phyloP scores from a whole-genome alignment of 2,329 filamentous ascomycete species.

The Knufia fluminis region DNA sequence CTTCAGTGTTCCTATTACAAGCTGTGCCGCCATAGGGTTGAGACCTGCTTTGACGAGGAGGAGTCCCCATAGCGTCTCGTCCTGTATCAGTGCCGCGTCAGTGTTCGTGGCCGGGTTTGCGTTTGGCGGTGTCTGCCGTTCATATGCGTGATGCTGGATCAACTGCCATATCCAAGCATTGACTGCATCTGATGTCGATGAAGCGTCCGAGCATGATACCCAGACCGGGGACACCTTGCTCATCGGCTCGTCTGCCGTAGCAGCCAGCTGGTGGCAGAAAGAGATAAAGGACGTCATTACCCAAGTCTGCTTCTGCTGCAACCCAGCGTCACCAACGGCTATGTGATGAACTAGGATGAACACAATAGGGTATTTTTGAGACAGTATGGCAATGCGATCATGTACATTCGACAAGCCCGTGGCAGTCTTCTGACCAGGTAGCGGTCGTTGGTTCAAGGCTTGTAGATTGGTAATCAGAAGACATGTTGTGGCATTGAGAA shows the following conservation, averaged over 20 bases:
- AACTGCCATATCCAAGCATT: conserved; percentile 29
- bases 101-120: conserved; percentile 15
- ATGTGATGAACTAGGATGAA: conserved; percentile 36
- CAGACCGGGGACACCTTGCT: conserved; percentile 14
- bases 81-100: conserved; percentile 36
- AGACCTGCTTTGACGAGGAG: conserved; percentile 58
- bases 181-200: conserved; percentile 2
- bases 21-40: conserved; percentile 64
- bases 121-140: neutral
- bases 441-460: conserved; percentile 59
- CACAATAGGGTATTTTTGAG: conserved; percentile 56
- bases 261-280: neutral
- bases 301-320: neutral
- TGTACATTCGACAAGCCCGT: conserved; percentile 39
- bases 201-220: conserved; percentile 1
- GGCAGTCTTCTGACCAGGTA: conserved; percentile 50
- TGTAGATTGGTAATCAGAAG: conserved; percentile 63
- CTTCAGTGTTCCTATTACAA: conserved; percentile 39
- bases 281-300: neutral
- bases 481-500: conserved; percentile 59
- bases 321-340: neutral
- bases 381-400: conserved; percentile 45
- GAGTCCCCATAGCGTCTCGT: conserved; percentile 59
- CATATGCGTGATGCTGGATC: conserved; percentile 32
- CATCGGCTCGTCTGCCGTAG: neutral